Evolutionary conservation across 2,329 filamentous ascomycete genomes (phyloP), one percentile per base, ranked within the genome.

Genomic region (Periconia digitata): DNA sequence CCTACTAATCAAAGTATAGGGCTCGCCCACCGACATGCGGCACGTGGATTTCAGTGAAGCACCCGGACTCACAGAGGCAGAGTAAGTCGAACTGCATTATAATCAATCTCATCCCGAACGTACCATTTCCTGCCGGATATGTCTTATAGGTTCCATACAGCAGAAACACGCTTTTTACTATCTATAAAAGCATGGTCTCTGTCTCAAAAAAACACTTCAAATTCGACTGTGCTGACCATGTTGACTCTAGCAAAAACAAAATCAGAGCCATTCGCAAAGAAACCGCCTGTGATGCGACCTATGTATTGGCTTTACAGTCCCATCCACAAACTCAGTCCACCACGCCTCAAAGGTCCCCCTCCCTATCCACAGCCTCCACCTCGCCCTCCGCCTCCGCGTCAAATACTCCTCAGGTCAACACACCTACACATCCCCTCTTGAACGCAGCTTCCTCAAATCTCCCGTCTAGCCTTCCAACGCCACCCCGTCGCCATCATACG

Each of bases 11-110:
- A 15, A 6, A 22, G 1, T 15, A 10, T 24, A 70, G 67, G 59
- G 66, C 10, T 55, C 47, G 4, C 64, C 63, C 20, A 69, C 66
- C 16, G 50, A 70, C 46, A 58, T 68, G 20, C 59, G 65, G 40
- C 55, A 55, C 22, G 43, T 70, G 38, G 62, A 64, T 45, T 52
- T 70, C 24, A 60, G 52, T 15, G 60, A 63, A 8, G 43, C 50
- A 23, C 60, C 63, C 1, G 60, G 61, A 8, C 59, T 71, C n/a
- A 60, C 61, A 10, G 55, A 65, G 22, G 56, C 60, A 22, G 54
- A 69, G 60, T 62, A 53, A 53, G 58, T 51, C 8, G n/a, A n/a
- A 23, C 21, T 2, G 10, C 36, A 22, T 41, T 20, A 39, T 36
- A 12, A 5, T 12, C 23, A 29, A 34, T 8, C 24, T 21, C 34